Evolutionary conservation across 306 rosid species (phyloP).

Genomic region (Trifolium dubium): DNA sequence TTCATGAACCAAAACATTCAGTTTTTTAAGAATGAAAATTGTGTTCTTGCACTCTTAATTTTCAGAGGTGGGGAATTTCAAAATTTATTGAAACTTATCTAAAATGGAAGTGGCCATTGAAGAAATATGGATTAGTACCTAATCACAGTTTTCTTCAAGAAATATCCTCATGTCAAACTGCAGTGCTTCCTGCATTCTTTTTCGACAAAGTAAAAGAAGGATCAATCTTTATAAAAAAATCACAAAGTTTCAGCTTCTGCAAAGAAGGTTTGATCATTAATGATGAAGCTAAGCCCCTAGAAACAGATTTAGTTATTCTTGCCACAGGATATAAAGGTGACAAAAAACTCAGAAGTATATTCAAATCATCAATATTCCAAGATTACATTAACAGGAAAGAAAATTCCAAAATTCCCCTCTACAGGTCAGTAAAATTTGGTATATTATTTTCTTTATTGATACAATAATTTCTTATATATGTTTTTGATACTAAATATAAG

Average conservation of each 20-base stretch:
- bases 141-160: conserved; percentile 46
- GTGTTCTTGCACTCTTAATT: neutral
- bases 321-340: conserved; percentile 64
- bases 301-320: conserved; percentile 55
- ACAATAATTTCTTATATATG: no score
- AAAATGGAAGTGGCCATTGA: conserved; percentile 57
- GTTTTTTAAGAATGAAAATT: no score
- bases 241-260: conserved; percentile 49
- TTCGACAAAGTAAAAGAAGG: conserved; percentile 53
- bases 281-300: conserved; percentile 44
- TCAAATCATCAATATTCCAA: neutral
- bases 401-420: conserved; percentile 39
- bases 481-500: no score
- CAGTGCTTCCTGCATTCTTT: conserved; percentile 46
- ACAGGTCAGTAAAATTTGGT: conserved; percentile 42
- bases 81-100: conserved; percentile 46
- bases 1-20: no score
- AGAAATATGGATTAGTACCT: conserved; percentile 53
- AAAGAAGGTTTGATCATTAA: conserved; percentile 28
- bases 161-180: conserved; percentile 41
- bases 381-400: neutral
- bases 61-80: conserved; percentile 55
- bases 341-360: conserved; percentile 41
- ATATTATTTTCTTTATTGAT: no score
- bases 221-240: conserved; percentile 51